Percentiles rank a stretch among this genome's conserved stretches.
These are phyloP conservation scores for Apiospora arundinis DNA, from an alignment of 2,329 filamentous ascomycete genomes.

Conservation along the genomic window DNA sequence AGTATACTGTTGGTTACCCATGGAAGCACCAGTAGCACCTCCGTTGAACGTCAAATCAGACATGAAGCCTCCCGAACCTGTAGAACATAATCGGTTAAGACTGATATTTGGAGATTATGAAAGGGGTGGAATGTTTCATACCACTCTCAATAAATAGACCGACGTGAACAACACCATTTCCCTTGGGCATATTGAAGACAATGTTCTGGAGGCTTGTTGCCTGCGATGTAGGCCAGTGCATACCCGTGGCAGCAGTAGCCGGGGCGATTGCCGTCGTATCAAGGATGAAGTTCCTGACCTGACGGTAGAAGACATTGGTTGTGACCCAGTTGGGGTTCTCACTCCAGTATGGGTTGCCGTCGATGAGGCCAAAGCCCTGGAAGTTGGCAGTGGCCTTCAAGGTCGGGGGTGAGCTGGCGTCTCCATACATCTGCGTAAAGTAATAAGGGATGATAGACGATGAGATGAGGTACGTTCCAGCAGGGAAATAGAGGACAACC, in stretches of 20 bases:
- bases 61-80: conserved; percentile 48
- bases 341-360: conserved; percentile 58
- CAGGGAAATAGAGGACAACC: conserved; percentile 51
- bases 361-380: conserved; percentile 61
- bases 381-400: conserved; percentile 61
- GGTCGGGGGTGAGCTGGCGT: conserved; percentile 61
- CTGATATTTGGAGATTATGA: conserved; percentile 17
- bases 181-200: conserved; percentile 51
- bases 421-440: conserved; percentile 67
- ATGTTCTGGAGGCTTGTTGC: conserved; percentile 60
- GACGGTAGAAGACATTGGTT: conserved; percentile 68
- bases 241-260: conserved; percentile 46
- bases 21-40: conserved; percentile 64
- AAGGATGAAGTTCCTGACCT: conserved; percentile 69
- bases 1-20: conserved; percentile 75
- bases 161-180: conserved; percentile 38
- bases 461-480: conserved; percentile 62
- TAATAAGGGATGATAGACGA: conserved; percentile 66
- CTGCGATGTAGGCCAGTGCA: conserved; percentile 71
- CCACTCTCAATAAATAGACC: conserved; percentile 43
- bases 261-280: conserved; percentile 51
- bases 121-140: conserved; percentile 30
- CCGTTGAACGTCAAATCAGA: conserved; percentile 69
- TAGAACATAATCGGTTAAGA: conserved; percentile 25
- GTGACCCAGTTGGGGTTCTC: conserved; percentile 48